These are phyloP conservation scores for Podosphaera fusca DNA, from an alignment of 2,329 filamentous ascomycete species.

Conservation along the genomic window DNA sequence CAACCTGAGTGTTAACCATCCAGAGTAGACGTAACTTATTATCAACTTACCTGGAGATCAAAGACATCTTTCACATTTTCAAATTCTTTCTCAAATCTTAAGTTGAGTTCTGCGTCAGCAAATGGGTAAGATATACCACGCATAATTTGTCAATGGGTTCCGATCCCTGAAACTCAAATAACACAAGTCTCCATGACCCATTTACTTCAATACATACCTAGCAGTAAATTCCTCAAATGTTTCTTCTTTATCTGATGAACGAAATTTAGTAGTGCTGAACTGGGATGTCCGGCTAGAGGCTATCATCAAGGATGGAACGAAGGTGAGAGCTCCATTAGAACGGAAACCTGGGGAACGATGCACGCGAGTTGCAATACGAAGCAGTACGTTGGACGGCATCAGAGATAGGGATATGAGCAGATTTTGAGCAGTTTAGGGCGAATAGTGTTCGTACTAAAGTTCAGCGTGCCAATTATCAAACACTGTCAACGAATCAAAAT, in stretches of 20 bases:
- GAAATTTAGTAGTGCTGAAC: constrained; percentile 36
- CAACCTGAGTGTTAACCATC: constrained; percentile 3
- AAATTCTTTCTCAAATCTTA: constrained; percentile 98
- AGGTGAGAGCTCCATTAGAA: constrained; percentile 31
- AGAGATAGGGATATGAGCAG: constrained; percentile 7
- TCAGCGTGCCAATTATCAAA: too few species aligned
- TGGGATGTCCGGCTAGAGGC: constrained; percentile 25
- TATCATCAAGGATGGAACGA: constrained; percentile 26
- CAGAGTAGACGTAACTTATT: not conserved
- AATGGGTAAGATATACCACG: constrained; percentile 8
- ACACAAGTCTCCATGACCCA: constrained; percentile 5
- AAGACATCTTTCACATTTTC: constrained; percentile 95
- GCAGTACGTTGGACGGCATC: constrained; percentile 45
- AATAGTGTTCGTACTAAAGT: too few species aligned
- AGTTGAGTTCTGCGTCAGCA: constrained; percentile 18
- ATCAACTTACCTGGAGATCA: constrained; percentile 71
- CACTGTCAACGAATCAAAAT: too few species aligned
- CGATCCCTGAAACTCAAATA: constrained; percentile 7
- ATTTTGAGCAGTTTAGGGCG: constrained; percentile 1
- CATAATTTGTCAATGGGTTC: not conserved
- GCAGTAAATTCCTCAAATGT: constrained; percentile 97
- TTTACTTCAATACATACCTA: constrained; percentile 37
- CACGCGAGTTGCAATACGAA: constrained; percentile 50
- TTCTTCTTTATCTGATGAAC: constrained; percentile 50
- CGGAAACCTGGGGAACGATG: constrained; percentile 36